Conservation (phyloP, 1,139 yeast species). For the Lodderomyces margitis region DNA sequence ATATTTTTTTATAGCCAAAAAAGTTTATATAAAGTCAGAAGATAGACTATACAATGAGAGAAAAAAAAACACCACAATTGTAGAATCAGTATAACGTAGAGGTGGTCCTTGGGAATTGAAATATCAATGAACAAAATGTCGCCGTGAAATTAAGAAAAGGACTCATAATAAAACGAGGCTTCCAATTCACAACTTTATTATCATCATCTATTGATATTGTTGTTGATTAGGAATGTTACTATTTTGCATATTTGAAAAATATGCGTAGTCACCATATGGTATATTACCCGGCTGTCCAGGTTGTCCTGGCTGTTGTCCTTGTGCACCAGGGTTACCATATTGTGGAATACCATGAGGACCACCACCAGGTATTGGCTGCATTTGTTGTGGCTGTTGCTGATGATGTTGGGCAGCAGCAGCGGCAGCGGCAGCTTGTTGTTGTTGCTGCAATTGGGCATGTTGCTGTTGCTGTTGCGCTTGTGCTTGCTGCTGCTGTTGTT, state of each 20-base stretch:
- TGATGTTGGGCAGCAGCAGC: constrained; percentile 10
- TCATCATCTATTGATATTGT: constrained; percentile 28
- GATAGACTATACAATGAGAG: too few relatives aligned
- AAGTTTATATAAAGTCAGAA: too few relatives aligned
- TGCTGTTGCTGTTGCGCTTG: constrained; percentile 33
- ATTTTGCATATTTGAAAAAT: constrained; percentile 55
- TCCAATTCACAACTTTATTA: too few relatives aligned
- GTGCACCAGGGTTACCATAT: constrained; percentile 22
- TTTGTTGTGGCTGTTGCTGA: constrained; percentile 29
- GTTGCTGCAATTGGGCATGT: constrained; percentile 21
- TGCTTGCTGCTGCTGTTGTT: constrained; percentile 30
- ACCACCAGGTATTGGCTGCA: constrained; percentile 1
- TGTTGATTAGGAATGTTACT: constrained; percentile 47
- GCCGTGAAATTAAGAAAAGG: too few relatives aligned
- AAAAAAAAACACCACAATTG: too few relatives aligned
- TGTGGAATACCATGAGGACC: constrained; percentile 13
- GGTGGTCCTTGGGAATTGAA: too few relatives aligned
- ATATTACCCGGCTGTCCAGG: constrained; percentile 22
- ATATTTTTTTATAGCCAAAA: too few relatives aligned
- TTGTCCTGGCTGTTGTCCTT: constrained; percentile 12
- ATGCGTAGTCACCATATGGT: constrained; percentile 43
- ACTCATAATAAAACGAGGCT: too few relatives aligned
- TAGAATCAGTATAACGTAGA: too few relatives aligned
- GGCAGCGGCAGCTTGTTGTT: constrained; percentile 21
- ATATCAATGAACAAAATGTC: too few relatives aligned